Evolutionary conservation across 2,329 filamentous ascomycete genomes (phyloP).

Genomic region (Penicillium palitans): DNA sequence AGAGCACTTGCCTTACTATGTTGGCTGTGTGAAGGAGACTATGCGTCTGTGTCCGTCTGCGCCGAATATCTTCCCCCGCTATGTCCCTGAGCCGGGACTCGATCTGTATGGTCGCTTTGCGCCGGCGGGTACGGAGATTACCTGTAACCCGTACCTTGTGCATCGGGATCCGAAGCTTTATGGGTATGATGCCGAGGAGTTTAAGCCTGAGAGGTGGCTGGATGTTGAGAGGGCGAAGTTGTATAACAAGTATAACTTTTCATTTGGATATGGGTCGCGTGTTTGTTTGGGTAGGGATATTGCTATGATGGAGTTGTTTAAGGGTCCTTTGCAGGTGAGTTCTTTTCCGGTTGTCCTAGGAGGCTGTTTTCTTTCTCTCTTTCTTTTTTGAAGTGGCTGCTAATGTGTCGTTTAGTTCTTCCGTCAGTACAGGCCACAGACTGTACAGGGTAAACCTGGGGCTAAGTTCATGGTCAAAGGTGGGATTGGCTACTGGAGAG

Average conservation of each 20-base stretch:
- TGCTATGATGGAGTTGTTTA: conserved; percentile 56
- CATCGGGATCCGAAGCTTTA: conserved; percentile 48
- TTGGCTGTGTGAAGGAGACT: conserved; percentile 54
- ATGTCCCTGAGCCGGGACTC: conserved; percentile 41
- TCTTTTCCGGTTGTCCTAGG: neutral
- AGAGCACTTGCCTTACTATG: conserved; percentile 49
- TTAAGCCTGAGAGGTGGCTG: conserved; percentile 46
- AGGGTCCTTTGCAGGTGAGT: conserved; percentile 40
- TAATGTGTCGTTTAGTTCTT: conserved; percentile 30
- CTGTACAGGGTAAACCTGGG: conserved; percentile 28
- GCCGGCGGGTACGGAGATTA: conserved; percentile 48
- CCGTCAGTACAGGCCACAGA: conserved; percentile 28
- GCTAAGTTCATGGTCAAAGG: conserved; percentile 35
- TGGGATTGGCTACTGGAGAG: conserved; percentile 36
- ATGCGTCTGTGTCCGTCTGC: conserved; percentile 54
- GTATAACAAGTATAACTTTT: conserved; percentile 51
- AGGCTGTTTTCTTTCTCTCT: neutral
- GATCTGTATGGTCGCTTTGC: conserved; percentile 43
- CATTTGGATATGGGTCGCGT: conserved; percentile 53
- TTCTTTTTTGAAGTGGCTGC: neutral
- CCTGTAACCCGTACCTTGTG: conserved; percentile 50
- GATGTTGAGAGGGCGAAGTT: conserved; percentile 40
- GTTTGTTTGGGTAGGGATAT: conserved; percentile 54
- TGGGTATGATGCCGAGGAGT: conserved; percentile 43
- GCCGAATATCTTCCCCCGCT: conserved; percentile 53